Conservation (phyloP, 768 basidiomycete species). For the Russula griseocarnosa region DNA sequence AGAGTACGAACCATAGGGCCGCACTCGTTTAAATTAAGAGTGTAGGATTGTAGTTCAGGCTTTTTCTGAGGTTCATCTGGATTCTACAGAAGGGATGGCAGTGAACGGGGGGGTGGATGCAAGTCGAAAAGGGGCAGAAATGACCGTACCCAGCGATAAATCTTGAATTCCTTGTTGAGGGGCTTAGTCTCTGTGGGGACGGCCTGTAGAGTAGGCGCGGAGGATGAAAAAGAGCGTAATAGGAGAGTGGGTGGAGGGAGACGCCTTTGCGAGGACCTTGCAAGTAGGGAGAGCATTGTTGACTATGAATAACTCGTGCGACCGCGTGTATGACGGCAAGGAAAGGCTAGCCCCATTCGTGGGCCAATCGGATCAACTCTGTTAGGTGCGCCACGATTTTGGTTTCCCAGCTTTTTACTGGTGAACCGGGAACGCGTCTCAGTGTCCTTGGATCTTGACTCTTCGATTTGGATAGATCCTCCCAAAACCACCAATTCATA, state of each 20-base stretch:
- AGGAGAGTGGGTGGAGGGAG: neutral
- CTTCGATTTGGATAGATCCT: neutral
- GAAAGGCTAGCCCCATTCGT: no score
- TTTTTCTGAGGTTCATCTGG: slow-evolving; percentile 92
- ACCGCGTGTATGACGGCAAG: neutral
- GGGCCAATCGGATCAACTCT: neutral
- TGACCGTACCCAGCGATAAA: slow-evolving; percentile 89
- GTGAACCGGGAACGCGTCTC: neutral
- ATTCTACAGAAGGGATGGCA: slow-evolving; percentile 49
- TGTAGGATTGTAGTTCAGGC: slow-evolving; percentile 86
- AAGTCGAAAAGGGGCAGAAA: neutral
- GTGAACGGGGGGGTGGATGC: neutral
- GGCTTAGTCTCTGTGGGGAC: slow-evolving; percentile 63
- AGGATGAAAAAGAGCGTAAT: slow-evolving; percentile 33
- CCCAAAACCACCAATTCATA: no score
- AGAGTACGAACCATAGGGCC: slow-evolving; percentile 77
- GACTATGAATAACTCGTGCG: no score
- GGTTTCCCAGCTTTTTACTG: neutral
- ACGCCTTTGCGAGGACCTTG: slow-evolving; percentile 14
- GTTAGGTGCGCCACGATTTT: neutral
- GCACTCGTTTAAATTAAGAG: slow-evolving; percentile 87
- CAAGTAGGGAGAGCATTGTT: slow-evolving; percentile 30
- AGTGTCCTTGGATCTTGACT: neutral
- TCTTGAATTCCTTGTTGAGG: slow-evolving; percentile 91
- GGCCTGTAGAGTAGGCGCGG: slow-evolving; percentile 35